A percentile compares a stretch with the other conserved stretches of the same genome.
Evolutionary conservation across 257 asterid genomes (phyloP).

Genomic region (Capsicum baccatum): DNA sequence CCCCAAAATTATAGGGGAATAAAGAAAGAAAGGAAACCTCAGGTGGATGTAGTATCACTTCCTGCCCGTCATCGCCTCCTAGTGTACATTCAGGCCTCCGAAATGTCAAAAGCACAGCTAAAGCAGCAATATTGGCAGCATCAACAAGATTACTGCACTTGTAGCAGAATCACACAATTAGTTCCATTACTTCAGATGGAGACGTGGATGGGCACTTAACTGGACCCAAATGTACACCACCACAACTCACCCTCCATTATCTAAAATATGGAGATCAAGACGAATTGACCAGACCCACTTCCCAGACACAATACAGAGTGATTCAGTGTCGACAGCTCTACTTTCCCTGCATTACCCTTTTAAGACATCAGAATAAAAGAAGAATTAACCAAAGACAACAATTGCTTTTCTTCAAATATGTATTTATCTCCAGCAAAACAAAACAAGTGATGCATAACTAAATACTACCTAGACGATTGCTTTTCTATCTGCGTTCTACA

Average conservation of each 20-base stretch:
- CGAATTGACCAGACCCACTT: slow-evolving; percentile 96
- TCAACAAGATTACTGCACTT: slow-evolving; percentile 83
- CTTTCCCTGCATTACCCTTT: slow-evolving; percentile 69
- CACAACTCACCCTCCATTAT: slow-evolving; percentile 85
- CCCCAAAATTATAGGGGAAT: background rate
- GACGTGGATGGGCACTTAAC: background rate
- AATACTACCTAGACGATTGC: background rate
- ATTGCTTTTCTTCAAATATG: background rate
- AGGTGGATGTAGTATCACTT: slow-evolving; percentile 74
- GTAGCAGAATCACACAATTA: slow-evolving; percentile 3
- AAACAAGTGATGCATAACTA: background rate
- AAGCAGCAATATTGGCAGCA: slow-evolving; percentile 93
- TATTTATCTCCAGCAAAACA: background rate
- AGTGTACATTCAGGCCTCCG: slow-evolving; percentile 89
- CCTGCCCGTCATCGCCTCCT: slow-evolving; percentile 86
- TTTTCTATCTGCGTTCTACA: background rate
- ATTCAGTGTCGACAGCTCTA: slow-evolving; percentile 95
- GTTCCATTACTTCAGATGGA: background rate
- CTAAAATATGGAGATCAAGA: slow-evolving; percentile 83
- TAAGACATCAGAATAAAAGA: slow-evolving; percentile 2
- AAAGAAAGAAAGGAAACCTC: slow-evolving; percentile 54
- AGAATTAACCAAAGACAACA: slow-evolving; percentile 6
- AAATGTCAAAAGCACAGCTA: slow-evolving; percentile 86
- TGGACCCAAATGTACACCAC: background rate
- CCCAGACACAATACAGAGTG: slow-evolving; percentile 90